Percentiles rank a stretch among this genome's conserved stretches.
phyloP scores from a whole-genome alignment of 2,329 filamentous ascomycete species.

The Talaromyces piceae region DNA sequence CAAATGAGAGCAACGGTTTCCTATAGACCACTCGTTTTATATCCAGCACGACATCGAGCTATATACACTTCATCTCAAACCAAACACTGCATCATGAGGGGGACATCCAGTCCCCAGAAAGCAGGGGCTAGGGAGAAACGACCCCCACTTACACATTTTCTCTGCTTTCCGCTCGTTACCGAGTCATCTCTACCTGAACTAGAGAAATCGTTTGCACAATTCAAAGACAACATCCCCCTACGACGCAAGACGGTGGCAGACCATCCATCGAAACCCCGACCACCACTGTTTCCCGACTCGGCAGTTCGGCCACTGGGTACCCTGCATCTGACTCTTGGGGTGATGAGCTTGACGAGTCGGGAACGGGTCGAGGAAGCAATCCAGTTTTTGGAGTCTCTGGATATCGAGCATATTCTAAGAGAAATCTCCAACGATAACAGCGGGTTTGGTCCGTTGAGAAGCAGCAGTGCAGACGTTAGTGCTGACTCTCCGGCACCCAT shows the following conservation, averaged over 20 bases:
- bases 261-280: slow-evolving; percentile 15
- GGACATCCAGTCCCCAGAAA: background rate
- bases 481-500: slow-evolving; percentile 30
- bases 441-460: background rate
- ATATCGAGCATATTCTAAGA: slow-evolving; percentile 34
- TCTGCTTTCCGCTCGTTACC: slow-evolving; percentile 55
- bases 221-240: slow-evolving; percentile 50
- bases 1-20: background rate
- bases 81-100: background rate
- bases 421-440: slow-evolving; percentile 16
- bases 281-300: slow-evolving; percentile 49
- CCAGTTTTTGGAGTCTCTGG: slow-evolving; percentile 37
- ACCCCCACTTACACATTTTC: slow-evolving; percentile 39
- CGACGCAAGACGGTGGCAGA: slow-evolving; percentile 7
- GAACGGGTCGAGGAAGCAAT: slow-evolving; percentile 44
- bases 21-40: background rate
- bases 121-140: slow-evolving; percentile 15
- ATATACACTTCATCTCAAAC: background rate
- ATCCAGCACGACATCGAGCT: background rate
- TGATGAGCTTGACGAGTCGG: slow-evolving; percentile 62
- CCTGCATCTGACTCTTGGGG: slow-evolving; percentile 77
- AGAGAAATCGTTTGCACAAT: slow-evolving; percentile 52
- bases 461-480: slow-evolving; percentile 12
- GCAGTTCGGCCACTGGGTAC: slow-evolving; percentile 72
- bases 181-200: slow-evolving; percentile 56